Evolutionary conservation across 2,329 filamentous ascomycete genomes (phyloP), one percentile per base, ranked within the genome.

Genomic region (Camptophora hylomeconis): DNA sequence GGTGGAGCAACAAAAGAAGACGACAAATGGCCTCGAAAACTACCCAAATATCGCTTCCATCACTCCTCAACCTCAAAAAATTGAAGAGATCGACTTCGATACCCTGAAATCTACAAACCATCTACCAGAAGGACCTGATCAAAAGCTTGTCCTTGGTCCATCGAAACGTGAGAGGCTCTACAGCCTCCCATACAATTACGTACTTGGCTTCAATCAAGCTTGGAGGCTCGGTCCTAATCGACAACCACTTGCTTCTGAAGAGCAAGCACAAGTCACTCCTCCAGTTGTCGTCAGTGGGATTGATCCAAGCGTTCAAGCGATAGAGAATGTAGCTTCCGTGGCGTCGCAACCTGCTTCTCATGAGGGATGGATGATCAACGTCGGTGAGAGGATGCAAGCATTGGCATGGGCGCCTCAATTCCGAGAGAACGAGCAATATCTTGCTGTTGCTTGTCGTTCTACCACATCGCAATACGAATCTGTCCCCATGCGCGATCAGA

Each of bases 281-380:
- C 20, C 12, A 5, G 20, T n/a, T 21, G 19, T 24, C n/a, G n/a
- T n/a, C n/a, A n/a, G n/a, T n/a, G n/a, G n/a, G n/a, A n/a, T n/a
- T n/a, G n/a, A n/a, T 21, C 24, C 22, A 12, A 22, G 21, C 12
- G 20, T 31, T 23, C 31, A 11, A 12, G 9, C 24, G 12, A 26
- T 24, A 13, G 18, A 30, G 11, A 17, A 26, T 10, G 30, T 37
- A 28, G 41, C 41, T 17, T 16, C 28, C 19, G 30, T 27, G 22
- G 17, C 40, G 39, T 17, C 42, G n/a, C n/a, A 39, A 20, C 50
- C 39, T 26, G 17, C 11, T 19, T 48, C 41, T 21, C 52, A 53
- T 7, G 47, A 60, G 39, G 58, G 57, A 1, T 76, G 69, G 65
- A 44, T 75, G 2, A 41, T 75, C 24, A 70, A 72, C 42, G 33